phyloP scores from a whole-genome alignment of 805 yeast species.

The Ascoidea asiatica region DNA sequence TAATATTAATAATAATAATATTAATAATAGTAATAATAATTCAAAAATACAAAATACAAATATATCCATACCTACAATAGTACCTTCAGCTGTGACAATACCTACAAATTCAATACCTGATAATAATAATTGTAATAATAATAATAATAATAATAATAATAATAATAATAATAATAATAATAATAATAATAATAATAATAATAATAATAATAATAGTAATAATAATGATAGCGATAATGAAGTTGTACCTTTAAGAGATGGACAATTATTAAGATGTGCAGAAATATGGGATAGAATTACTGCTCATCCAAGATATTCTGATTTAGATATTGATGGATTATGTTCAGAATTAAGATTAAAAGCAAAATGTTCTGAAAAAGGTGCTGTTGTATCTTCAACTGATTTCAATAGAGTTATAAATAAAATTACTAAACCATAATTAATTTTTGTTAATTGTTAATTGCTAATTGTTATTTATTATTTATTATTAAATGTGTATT shows the following conservation, averaged over 20 bases:
- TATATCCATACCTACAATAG: slow-evolving; percentile 11
- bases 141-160: neutral
- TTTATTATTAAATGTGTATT: too few species aligned
- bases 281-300: slow-evolving; percentile 96
- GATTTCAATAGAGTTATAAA: slow-evolving; percentile 54
- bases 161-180: neutral
- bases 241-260: slow-evolving; percentile 60
- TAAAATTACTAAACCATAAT: slow-evolving; percentile 1
- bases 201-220: slow-evolving; percentile 7
- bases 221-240: slow-evolving; percentile 15
- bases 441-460: too few species aligned
- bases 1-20: neutral
- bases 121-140: neutral
- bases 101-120: slow-evolving; percentile 1
- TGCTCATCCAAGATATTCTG: slow-evolving; percentile 85
- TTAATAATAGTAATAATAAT: slow-evolving; percentile 4
- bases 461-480: too few species aligned
- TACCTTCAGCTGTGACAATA: neutral
- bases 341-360: slow-evolving; percentile 80
- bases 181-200: too few species aligned
- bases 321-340: slow-evolving; percentile 86
- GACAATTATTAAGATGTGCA: slow-evolving; percentile 56
- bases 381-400: slow-evolving; percentile 71
- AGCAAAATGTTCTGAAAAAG: slow-evolving; percentile 90
- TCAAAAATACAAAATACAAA: slow-evolving; percentile 4